Evolutionary conservation across 495 filamentous ascomycete genomes (phyloP).

Genomic region (Darksidea phi): DNA sequence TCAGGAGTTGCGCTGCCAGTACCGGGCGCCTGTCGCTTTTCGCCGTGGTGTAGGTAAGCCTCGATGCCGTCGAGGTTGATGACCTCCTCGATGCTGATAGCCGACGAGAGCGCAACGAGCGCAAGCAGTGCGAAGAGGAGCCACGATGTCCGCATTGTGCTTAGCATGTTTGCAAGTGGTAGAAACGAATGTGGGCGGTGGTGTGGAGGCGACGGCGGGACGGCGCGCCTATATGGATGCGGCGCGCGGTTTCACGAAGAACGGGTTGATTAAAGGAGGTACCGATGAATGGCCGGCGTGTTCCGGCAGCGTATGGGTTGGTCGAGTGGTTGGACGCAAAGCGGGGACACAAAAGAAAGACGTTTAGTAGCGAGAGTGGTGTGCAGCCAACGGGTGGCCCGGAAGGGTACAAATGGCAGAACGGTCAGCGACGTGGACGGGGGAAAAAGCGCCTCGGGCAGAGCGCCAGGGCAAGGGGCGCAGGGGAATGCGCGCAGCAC

Average conservation of each 20-base stretch:
- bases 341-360: not conserved
- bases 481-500: not conserved
- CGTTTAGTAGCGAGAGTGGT: not conserved
- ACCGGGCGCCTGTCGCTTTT: constrained; percentile 19
- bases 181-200: constrained; percentile 2
- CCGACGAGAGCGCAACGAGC: constrained; percentile 26
- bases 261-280: constrained; percentile 14
- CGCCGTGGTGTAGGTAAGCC: constrained; percentile 24
- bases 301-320: not conserved
- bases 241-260: constrained; percentile 15
- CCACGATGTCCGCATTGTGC: constrained; percentile 32
- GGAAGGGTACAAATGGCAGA: no score
- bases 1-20: constrained; percentile 18
- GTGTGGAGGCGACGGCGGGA: constrained; percentile 5
- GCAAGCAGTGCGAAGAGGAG: constrained; percentile 28
- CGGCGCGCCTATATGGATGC: constrained; percentile 10
- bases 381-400: not conserved
- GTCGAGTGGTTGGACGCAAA: not conserved
- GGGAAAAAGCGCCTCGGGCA: no score
- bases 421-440: no score
- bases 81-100: constrained; percentile 24
- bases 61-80: constrained; percentile 33
- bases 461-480: no score
- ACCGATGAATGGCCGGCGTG: not conserved
- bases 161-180: constrained; percentile 23